These are phyloP conservation scores for Maudiozyma humilis DNA, from an alignment of 1,139 yeast genomes.

Conservation along the genomic window DNA sequence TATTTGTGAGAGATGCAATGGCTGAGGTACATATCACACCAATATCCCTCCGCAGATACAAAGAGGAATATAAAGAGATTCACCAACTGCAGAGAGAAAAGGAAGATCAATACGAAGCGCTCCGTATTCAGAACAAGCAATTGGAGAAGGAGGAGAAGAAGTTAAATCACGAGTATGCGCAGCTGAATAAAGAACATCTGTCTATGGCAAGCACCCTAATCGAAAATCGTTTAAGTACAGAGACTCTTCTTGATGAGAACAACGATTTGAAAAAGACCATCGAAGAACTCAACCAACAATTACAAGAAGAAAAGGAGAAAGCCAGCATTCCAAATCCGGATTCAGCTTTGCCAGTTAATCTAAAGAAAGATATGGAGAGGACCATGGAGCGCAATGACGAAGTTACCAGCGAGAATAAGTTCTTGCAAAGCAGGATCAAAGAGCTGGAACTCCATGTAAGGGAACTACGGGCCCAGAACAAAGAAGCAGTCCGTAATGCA, in stretches of 20 bases:
- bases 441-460: constrained; percentile 19
- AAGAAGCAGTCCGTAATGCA: background rate
- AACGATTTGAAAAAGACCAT: constrained; percentile 47
- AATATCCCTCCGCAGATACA: constrained; percentile 57
- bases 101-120: constrained; percentile 57
- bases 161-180: constrained; percentile 61
- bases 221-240: constrained; percentile 52
- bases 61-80: constrained; percentile 66
- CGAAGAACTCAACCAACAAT: constrained; percentile 37
- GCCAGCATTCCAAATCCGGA: constrained; percentile 30
- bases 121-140: constrained; percentile 60
- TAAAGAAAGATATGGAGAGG: constrained; percentile 39
- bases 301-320: constrained; percentile 29
- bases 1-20: constrained; percentile 70
- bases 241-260: constrained; percentile 59
- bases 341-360: constrained; percentile 31
- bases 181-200: constrained; percentile 71
- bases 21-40: constrained; percentile 58
- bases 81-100: constrained; percentile 61
- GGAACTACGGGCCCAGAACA: constrained; percentile 24
- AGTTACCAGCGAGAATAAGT: constrained; percentile 47
- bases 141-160: constrained; percentile 67
- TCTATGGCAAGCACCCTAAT: constrained; percentile 70
- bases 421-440: constrained; percentile 40
- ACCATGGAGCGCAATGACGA: constrained; percentile 52